These are phyloP conservation scores for Chaetomium cochliodes DNA, from an alignment of 495 filamentous ascomycete genomes.

Conservation along the genomic window DNA sequence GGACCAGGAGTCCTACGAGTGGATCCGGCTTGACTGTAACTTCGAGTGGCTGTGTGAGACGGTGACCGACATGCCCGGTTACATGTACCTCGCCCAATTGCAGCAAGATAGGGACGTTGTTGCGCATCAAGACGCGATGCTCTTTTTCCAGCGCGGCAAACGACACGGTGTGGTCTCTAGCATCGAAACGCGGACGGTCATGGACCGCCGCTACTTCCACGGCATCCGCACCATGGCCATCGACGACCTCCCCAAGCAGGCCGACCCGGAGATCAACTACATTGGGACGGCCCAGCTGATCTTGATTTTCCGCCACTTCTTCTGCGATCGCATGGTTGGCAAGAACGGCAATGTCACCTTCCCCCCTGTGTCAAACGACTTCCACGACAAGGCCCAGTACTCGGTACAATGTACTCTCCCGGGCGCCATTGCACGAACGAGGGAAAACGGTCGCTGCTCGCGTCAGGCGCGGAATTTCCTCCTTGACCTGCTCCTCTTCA, in stretches of 20 bases:
- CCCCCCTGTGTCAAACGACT: slow-evolving; percentile 85
- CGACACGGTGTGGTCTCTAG: slow-evolving; percentile 76
- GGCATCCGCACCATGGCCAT: slow-evolving; percentile 84
- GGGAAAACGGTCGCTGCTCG: slow-evolving; percentile 76
- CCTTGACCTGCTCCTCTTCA: slow-evolving; percentile 83
- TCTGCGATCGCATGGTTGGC: slow-evolving; percentile 61
- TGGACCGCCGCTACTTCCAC: slow-evolving; percentile 90
- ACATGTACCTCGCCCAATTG: slow-evolving; percentile 96
- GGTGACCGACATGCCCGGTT: slow-evolving; percentile 72
- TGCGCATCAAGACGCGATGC: slow-evolving; percentile 77
- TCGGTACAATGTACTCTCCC: slow-evolving; percentile 78
- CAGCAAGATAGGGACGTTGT: slow-evolving; percentile 97
- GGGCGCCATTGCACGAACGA: slow-evolving; percentile 71
- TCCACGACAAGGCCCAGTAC: slow-evolving; percentile 78
- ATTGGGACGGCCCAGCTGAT: slow-evolving; percentile 81
- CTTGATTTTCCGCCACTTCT: slow-evolving; percentile 80
- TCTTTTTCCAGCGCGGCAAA: slow-evolving; percentile 42
- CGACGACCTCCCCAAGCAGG: slow-evolving; percentile 69
- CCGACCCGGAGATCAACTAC: slow-evolving; percentile 60
- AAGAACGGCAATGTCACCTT: slow-evolving; percentile 49
- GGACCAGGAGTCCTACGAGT: slow-evolving; percentile 96
- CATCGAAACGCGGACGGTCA: slow-evolving; percentile 80
- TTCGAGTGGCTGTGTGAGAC: slow-evolving; percentile 94
- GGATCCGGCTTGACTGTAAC: slow-evolving; percentile 96
- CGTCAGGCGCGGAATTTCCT: slow-evolving; percentile 73